Base-by-base conservation (phyloP, 495 filamentous ascomycete species). In the Lepraria neglecta region DNA sequence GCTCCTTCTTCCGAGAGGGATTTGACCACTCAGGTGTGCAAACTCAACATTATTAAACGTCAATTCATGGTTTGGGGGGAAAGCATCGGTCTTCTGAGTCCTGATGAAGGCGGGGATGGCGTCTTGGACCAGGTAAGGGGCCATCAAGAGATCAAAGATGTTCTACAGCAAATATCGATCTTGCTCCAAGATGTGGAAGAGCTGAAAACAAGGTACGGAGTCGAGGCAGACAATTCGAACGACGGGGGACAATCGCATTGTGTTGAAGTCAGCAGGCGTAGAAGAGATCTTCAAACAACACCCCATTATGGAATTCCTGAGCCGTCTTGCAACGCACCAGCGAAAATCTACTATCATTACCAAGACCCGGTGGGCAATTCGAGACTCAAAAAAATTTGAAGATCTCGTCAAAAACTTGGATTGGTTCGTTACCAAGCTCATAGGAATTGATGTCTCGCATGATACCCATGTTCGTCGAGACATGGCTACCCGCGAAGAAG, bases 61-160 rank as follows among this genome's bases (percentile, higher is more conserved):
- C 46, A 48, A 48, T 48, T 48, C 19, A 14, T 48, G 46, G 46
- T 48, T 48, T 48, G 46, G 46, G 46, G 46, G 6, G 46, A 48
- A 27, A 48, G 46, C 10, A 48, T 48, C 11, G 46, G 46, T 48
- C 46, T 48, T 5, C 46, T 48, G 21, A 48, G 19, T 27, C 46
- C 46, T 24, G 46, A 48, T 48, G 9, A 48, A 27, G 46, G 46
- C 21, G 27, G 46, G 15, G 46, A 48, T 27, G 46, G 15, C 19
- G 46, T 48, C 21, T 48, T 48, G 10, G 46, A 48, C 27, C 46
- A 48, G 21, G 3, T 27, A 2, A 0, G 27, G 27, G 46, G 46
- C 46, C 46, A 24, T 48, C 21, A 14, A 48, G 46, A 48, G 19
- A 48, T 48, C 21, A 24, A 48, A 14, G 46, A 48, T 48, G 46